Evolutionary conservation across 148 eudicot genomes (phyloP).

Genomic region (Spergularia marina): DNA sequence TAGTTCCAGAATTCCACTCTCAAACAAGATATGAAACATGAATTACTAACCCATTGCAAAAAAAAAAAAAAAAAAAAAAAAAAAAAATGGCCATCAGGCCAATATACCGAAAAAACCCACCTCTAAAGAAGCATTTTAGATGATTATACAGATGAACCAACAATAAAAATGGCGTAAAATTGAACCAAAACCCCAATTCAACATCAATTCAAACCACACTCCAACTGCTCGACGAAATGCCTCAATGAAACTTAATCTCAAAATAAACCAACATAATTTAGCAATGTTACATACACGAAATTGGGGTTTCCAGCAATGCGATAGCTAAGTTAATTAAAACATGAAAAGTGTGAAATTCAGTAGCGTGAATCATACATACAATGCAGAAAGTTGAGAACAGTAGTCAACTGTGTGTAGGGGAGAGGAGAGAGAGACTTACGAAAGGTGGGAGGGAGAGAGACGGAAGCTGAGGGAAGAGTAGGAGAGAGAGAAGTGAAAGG

Average conservation of each 20-base stretch:
- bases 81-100: too few relatives aligned
- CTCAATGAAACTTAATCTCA: conserved; percentile 9
- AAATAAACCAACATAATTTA: background rate
- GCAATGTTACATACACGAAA: background rate
- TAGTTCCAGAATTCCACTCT: background rate
- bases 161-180: background rate
- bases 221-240: conserved; percentile 30
- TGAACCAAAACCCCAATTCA: background rate
- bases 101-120: background rate
- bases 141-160: background rate
- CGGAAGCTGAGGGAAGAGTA: conserved; percentile 10
- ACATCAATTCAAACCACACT: conserved; percentile 14
- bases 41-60: background rate
- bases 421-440: conserved; percentile 6
- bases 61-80: too few relatives aligned
- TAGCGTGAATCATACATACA: background rate
- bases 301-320: background rate
- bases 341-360: background rate
- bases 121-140: background rate
- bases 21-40: too few relatives aligned
- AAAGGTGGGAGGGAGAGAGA: conserved; percentile 8
- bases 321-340: background rate
- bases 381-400: background rate
- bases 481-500: conserved; percentile 26
- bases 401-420: background rate